phyloP scores from a whole-genome alignment of 83 land plant genomes.

The Picea abies region DNA sequence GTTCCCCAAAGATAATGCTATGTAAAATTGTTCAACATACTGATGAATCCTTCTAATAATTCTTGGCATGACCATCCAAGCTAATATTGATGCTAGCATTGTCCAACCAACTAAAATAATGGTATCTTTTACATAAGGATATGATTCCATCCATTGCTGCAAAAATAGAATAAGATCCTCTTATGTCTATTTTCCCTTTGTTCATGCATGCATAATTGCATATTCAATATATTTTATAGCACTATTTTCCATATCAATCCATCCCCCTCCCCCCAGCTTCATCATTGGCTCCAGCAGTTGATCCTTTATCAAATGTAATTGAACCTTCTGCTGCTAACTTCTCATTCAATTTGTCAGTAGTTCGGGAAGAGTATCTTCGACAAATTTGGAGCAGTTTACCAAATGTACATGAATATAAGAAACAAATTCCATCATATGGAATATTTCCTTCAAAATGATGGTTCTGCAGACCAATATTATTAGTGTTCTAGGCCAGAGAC shows the following conservation, averaged over 20 bases:
- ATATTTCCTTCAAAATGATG: neutral
- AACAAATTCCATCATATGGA: neutral
- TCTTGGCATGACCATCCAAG: slow-evolving; percentile 88
- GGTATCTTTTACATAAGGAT: slow-evolving; percentile 53
- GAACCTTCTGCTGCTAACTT: slow-evolving; percentile 17
- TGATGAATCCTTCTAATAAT: slow-evolving; percentile 71
- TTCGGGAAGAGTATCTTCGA: slow-evolving; percentile 7
- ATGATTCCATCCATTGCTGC: slow-evolving; percentile 48
- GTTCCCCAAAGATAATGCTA: slow-evolving; percentile 40
- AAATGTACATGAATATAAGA: neutral
- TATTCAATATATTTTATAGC: slow-evolving; percentile 36
- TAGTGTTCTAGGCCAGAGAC: no score
- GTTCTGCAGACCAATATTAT: neutral
- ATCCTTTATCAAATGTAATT: slow-evolving; percentile 12
- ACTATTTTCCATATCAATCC: slow-evolving; percentile 35
- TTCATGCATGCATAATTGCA: slow-evolving; percentile 17
- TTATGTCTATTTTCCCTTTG: slow-evolving; percentile 43
- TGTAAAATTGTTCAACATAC: slow-evolving; percentile 56
- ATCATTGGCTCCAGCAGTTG: slow-evolving; percentile 15
- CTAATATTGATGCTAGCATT: slow-evolving; percentile 52
- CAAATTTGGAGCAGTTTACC: neutral
- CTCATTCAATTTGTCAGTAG: neutral
- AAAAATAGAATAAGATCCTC: slow-evolving; percentile 39
- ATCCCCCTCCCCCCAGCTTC: slow-evolving; percentile 34
- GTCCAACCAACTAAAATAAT: slow-evolving; percentile 48